Conservation (phyloP, 78 protist genomes). For the slime mould (Dictyostelium discoideum) region dicty_2.7 NC_007090.3:2692501-2693000, state of each 20-base stretch:
- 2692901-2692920: slow-evolving; percentile 83
- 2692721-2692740: slow-evolving; percentile 77
- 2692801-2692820: slow-evolving; percentile 80
- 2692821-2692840: slow-evolving; percentile 87
- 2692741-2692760: slow-evolving; percentile 69
- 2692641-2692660: slow-evolving; percentile 80
- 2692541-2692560: slow-evolving; percentile 82
- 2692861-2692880: slow-evolving; percentile 50
- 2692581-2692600: slow-evolving; percentile 87
- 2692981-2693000: slow-evolving; percentile 81
- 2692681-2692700: slow-evolving; percentile 76
- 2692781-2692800: slow-evolving; percentile 60
- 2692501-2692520: slow-evolving; percentile 75
- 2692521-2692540: slow-evolving; percentile 78
- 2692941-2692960: slow-evolving; percentile 87
- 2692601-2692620: slow-evolving; percentile 77
- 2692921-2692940: slow-evolving; percentile 79
- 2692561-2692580: slow-evolving; percentile 73
- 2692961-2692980: slow-evolving; percentile 87
- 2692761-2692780: slow-evolving; percentile 80
- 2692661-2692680: slow-evolving; percentile 77
- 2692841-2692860: slow-evolving; percentile 52
- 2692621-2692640: slow-evolving; percentile 66
- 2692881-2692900: slow-evolving; percentile 76
- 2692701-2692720: slow-evolving; percentile 71